Percentiles rank a stretch among this genome's conserved stretches.
Evolutionary conservation across 2,329 filamentous ascomycete genomes (phyloP).

Genomic region (Aspergillus sp.): DNA sequence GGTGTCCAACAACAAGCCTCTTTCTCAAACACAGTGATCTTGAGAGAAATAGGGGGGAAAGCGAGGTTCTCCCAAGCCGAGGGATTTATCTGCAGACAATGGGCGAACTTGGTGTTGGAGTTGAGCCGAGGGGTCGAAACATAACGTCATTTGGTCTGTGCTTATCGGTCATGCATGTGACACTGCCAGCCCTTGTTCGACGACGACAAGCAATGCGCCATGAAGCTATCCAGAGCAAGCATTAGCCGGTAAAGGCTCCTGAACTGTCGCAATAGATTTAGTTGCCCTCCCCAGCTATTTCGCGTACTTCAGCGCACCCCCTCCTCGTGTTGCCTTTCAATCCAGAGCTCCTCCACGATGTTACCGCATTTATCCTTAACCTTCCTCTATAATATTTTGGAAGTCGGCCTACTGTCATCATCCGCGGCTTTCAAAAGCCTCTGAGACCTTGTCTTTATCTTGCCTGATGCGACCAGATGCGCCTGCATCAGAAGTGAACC

Average conservation of each 20-base stretch:
- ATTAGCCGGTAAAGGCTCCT: neutral
- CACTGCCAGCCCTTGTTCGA: neutral
- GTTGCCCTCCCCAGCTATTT: neutral
- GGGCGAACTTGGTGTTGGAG: neutral
- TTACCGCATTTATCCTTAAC: neutral
- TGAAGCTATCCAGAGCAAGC: neutral
- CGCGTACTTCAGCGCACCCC: neutral
- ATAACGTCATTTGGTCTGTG: slow-evolving; percentile 3
- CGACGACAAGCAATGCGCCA: neutral
- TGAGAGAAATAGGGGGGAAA: neutral
- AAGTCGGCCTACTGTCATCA: neutral
- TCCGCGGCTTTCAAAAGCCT: neutral
- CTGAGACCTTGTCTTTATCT: neutral
- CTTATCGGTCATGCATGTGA: neutral
- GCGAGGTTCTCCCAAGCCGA: neutral
- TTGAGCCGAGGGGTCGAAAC: neutral
- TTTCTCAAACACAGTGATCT: neutral
- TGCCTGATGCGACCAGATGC: neutral
- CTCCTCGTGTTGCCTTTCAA: neutral
- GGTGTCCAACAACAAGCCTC: neutral
- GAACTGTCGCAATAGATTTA: neutral
- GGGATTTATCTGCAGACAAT: neutral
- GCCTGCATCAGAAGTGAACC: neutral
- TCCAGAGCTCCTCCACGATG: neutral
- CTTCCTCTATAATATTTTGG: neutral